phyloP scores from a whole-genome alignment of 2,329 filamentous ascomycete species.

The Aspergillus viridinutans region DNA sequence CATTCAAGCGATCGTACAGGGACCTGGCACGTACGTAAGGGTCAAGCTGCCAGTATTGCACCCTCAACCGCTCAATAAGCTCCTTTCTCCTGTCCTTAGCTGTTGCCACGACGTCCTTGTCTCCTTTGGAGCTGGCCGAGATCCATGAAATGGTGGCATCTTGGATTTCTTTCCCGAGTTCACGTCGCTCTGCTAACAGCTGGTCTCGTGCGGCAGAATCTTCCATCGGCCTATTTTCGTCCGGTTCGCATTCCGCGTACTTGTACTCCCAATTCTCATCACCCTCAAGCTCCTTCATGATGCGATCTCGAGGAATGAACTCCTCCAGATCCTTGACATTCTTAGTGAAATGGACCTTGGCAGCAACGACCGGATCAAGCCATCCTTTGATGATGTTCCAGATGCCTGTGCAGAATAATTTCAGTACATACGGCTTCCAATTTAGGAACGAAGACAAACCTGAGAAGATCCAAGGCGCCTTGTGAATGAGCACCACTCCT shows the following conservation, averaged over 20 bases:
- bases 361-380: conserved; percentile 93
- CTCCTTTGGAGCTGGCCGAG: conserved; percentile 43
- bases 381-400: conserved; percentile 95
- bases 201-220: conserved; percentile 60
- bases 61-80: conserved; percentile 60
- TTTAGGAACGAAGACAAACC: conserved; percentile 47
- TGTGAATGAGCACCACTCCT: conserved; percentile 87
- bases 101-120: conserved; percentile 43
- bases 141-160: conserved; percentile 73
- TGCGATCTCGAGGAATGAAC: conserved; percentile 66
- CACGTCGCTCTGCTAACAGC: conserved; percentile 60
- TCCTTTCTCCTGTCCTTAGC: conserved; percentile 56
- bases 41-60: conserved; percentile 86
- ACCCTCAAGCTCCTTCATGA: conserved; percentile 81
- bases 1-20: conserved; percentile 76
- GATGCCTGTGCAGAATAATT: conserved; percentile 56
- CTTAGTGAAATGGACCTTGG: conserved; percentile 91
- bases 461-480: conserved; percentile 95
- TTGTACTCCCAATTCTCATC: conserved; percentile 78
- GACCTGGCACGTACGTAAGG: conserved; percentile 78
- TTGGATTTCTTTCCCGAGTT: conserved; percentile 70
- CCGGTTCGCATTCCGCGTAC: conserved; percentile 70
- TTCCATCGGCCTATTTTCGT: conserved; percentile 74
- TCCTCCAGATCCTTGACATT: conserved; percentile 71
- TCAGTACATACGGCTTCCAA: not conserved